Percentiles rank a stretch among this genome's conserved stretches.
Evolutionary conservation across 345 rosid genomes (phyloP).

Genomic region (Lagerstroemia speciosa): DNA sequence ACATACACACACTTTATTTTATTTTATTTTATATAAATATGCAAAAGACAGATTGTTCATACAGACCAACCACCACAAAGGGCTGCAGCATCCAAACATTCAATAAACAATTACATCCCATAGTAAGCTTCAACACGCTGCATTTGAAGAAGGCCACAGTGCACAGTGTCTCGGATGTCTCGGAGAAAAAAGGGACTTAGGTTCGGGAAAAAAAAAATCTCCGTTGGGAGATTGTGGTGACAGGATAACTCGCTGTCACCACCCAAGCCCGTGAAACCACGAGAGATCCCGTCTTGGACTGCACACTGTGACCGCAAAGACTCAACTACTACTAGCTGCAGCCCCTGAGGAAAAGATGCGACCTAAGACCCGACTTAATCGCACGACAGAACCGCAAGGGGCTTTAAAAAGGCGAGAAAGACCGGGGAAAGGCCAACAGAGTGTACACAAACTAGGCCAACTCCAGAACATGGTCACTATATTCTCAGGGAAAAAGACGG

Average conservation of each 20-base stretch:
- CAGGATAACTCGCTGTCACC: conserved; percentile 5
- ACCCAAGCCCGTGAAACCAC: neutral
- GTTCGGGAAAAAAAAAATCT: neutral
- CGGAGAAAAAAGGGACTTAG: neutral
- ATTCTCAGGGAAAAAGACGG: neutral
- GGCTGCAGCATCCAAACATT: neutral
- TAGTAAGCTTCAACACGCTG: conserved; percentile 27
- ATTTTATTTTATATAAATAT: neutral
- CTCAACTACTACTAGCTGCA: neutral
- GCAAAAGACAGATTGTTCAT: neutral
- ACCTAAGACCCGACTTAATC: neutral
- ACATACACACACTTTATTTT: neutral
- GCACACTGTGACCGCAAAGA: neutral
- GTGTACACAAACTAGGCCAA: neutral
- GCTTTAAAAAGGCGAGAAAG: neutral
- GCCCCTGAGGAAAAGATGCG: conserved; percentile 1
- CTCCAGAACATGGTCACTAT: conserved; percentile 1
- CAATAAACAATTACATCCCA: neutral
- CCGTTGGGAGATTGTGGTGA: neutral
- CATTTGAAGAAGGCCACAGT: conserved; percentile 6
- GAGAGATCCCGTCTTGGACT: neutral
- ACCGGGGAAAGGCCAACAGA: neutral
- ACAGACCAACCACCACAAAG: neutral
- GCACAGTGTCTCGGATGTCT: neutral
- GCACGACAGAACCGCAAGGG: neutral